Conservation (phyloP, 306 rosid species). For the Lathyrus oleraceus region DNA sequence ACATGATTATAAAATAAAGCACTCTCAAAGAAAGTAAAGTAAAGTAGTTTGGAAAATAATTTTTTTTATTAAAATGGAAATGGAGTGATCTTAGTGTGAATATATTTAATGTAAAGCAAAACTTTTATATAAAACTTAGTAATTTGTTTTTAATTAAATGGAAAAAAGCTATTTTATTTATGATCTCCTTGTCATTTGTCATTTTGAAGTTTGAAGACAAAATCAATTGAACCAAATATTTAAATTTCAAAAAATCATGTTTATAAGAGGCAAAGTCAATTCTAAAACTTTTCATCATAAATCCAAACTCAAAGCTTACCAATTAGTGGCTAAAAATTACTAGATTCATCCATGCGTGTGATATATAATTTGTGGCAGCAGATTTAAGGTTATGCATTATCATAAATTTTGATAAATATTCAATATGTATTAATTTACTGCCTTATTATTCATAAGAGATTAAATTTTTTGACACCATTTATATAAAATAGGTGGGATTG, state of each 20-base stretch:
- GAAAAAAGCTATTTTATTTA: background rate
- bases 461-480: no score
- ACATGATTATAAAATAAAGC: background rate
- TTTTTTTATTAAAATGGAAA: background rate
- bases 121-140: background rate
- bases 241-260: background rate
- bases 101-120: background rate
- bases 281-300: background rate
- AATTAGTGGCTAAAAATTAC: no score
- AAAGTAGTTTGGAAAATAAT: background rate
- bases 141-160: background rate
- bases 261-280: background rate
- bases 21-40: background rate
- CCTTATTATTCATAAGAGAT: no score
- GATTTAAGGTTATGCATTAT: no score
- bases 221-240: background rate
- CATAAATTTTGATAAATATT: no score
- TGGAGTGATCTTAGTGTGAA: background rate
- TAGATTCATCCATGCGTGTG: background rate
- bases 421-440: no score
- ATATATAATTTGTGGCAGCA: no score
- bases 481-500: no score
- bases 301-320: background rate
- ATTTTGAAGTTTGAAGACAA: background rate
- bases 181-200: slow-evolving; percentile 3